Evolutionary conservation across 2,329 filamentous ascomycete species (phyloP), one percentile per base, ranked within the genome.

Genomic region (Diaporthe nobilis): DNA sequence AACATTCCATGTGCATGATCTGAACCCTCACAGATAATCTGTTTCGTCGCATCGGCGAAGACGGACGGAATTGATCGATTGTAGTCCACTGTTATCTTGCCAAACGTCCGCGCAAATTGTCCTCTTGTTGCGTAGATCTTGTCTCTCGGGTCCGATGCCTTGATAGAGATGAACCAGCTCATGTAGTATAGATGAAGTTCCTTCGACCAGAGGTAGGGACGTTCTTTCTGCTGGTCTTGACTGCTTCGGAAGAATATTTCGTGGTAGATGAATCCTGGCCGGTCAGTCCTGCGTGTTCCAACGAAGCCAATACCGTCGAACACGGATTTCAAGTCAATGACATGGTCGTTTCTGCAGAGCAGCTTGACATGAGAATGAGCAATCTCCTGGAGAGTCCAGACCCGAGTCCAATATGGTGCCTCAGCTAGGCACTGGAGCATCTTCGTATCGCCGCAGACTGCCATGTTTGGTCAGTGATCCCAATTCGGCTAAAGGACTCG

Each of bases 131-230:
- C 44, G 13, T 49, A 49, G 2, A 49, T 49, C 44, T 49, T 49
- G 44, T 49, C 44, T 49, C 44, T 49, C 17, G 44, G 44, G 8
- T 49, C 20, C 44, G 44, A 49, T 22, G 44, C 44, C 20, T 49
- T 22, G 1, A 49, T 49, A 49, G 44, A 49, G 6, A 49, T 49
- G 20, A 49, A 49, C 17, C 20, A 49, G 44, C 44, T 22, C 44
- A 49, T 49, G 20, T 49, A 49, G 9, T 49, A 49, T 0, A 49
- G 7, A 49, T 49, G 7, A 22, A 49, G 44, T 22, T 49, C 44
- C 3, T 22, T 49, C 0, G 44, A 9, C 44, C 44, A 49, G 44
- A 1, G 0, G 6, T 4, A 8, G 2, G 44, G 44, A 9, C 0
- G 2, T 22, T 49, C 6, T 10, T 0, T 22, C 9, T 4, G 6